Evolutionary conservation across 352 stramenopile species (phyloP).

Genomic region (Pythium apleroticum): DNA sequence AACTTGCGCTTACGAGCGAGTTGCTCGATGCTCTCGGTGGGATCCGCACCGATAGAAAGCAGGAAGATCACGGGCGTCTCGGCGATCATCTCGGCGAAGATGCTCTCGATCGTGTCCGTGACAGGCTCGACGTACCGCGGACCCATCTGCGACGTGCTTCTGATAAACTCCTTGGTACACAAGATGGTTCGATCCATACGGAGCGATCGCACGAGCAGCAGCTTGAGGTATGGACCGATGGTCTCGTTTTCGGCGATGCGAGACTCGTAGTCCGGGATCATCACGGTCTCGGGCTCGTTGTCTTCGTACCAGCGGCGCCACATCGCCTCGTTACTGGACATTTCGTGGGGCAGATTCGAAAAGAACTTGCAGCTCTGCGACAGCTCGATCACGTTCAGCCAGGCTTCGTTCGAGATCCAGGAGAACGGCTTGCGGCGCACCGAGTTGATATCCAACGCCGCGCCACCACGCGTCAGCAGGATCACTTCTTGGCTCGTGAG

Average conservation of each 20-base stretch:
- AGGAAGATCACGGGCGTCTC: slow-evolving; percentile 98
- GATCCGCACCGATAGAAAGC: slow-evolving; percentile 96
- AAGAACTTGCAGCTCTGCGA: slow-evolving; percentile 97
- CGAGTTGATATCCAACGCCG: slow-evolving; percentile 96
- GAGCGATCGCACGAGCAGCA: slow-evolving; percentile 96
- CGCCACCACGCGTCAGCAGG: slow-evolving; percentile 94
- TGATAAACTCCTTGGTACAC: slow-evolving; percentile 97
- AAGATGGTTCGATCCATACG: slow-evolving; percentile 98
- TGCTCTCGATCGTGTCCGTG: slow-evolving; percentile 98
- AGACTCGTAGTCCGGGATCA: slow-evolving; percentile 96
- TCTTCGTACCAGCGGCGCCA: slow-evolving; percentile 98
- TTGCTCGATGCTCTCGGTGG: slow-evolving; percentile 97
- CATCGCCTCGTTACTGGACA: slow-evolving; percentile 95
- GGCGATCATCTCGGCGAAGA: slow-evolving; percentile 96
- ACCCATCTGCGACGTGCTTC: slow-evolving; percentile 96
- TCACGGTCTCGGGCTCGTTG: slow-evolving; percentile 95
- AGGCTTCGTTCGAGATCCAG: slow-evolving; percentile 97
- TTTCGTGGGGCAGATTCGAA: slow-evolving; percentile 94
- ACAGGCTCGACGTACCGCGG: slow-evolving; percentile 96
- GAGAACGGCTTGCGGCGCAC: slow-evolving; percentile 95
- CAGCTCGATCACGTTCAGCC: slow-evolving; percentile 97
- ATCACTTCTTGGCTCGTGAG: slow-evolving; percentile 95
- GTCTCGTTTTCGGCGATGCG: slow-evolving; percentile 91
- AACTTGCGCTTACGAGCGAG: slow-evolving; percentile 97
- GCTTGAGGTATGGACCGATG: slow-evolving; percentile 96